These are phyloP conservation scores for Diaporthe vaccinii DNA, from an alignment of 2,329 filamentous ascomycete genomes.

Conservation along the genomic window DNA sequence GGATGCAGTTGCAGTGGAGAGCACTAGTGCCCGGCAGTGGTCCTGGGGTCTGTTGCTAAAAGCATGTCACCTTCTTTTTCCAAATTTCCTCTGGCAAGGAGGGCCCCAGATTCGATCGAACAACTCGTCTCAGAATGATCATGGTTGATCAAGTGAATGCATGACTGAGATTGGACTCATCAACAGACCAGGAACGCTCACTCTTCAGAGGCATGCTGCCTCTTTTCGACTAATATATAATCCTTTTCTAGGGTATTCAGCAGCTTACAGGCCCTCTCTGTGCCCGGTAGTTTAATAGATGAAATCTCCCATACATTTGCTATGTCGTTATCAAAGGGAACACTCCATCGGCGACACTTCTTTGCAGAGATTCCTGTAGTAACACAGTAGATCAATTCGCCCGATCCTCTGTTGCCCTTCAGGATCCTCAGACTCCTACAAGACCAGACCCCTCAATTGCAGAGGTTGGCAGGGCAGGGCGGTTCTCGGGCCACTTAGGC, in stretches of 20 bases:
- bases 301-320: background rate
- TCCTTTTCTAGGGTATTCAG: no score
- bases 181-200: background rate
- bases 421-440: background rate
- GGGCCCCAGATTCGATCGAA: background rate
- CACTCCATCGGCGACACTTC: no score
- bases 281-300: background rate
- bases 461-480: background rate
- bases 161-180: background rate
- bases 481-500: background rate
- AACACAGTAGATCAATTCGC: background rate
- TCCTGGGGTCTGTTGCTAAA: background rate
- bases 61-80: constrained; percentile 31
- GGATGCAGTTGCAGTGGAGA: constrained; percentile 1
- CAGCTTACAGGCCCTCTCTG: background rate
- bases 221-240: no score
- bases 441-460: no score
- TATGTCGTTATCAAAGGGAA: background rate
- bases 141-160: background rate
- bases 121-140: background rate
- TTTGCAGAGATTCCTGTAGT: background rate
- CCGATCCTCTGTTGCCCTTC: background rate
- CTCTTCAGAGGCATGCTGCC: background rate
- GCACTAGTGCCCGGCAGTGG: constrained; percentile 22
- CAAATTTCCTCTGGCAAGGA: background rate